Evolutionary conservation across 1,139 yeast genomes (phyloP).

Genomic region (Debaryomyces psychrophilus): DNA sequence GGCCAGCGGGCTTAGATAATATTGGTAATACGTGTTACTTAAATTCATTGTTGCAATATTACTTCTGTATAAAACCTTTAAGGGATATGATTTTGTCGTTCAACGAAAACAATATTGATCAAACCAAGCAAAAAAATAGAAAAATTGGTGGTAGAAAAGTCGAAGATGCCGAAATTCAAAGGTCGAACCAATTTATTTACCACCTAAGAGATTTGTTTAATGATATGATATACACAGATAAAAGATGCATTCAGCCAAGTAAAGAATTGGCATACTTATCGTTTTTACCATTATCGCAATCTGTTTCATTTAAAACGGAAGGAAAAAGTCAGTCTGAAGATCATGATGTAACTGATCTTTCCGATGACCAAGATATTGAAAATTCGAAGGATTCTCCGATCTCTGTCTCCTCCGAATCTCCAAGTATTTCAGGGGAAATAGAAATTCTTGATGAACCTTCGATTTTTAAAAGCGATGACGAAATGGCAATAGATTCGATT

Average conservation of each 20-base stretch:
- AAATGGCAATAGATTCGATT: constrained; percentile 8
- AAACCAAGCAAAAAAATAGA: constrained; percentile 34
- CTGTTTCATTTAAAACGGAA: constrained; percentile 54
- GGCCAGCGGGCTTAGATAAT: constrained; percentile 92
- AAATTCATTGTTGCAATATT: constrained; percentile 86
- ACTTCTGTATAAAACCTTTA: constrained; percentile 82
- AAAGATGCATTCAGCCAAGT: constrained; percentile 75
- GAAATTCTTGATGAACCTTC: constrained; percentile 15
- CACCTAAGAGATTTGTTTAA: constrained; percentile 69
- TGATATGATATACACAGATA: constrained; percentile 65
- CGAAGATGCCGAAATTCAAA: constrained; percentile 67
- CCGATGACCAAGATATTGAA: constrained; percentile 13
- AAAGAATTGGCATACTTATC: constrained; percentile 88
- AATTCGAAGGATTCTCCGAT: constrained; percentile 19
- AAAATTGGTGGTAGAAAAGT: constrained; percentile 87
- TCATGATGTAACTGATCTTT: constrained; percentile 15
- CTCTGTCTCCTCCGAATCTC: constrained; percentile 7
- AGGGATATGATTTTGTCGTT: constrained; percentile 67
- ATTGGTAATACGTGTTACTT: constrained; percentile 95
- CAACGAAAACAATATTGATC: constrained; percentile 33
- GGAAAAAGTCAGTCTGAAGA: constrained; percentile 12
- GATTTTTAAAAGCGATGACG: constrained; percentile 3
- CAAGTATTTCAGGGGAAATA: constrained; percentile 13
- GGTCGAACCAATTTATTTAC: constrained; percentile 81
- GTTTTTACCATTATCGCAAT: constrained; percentile 72